Evolutionary conservation across 345 rosid species (phyloP), one percentile per base, ranked within the genome.

Genomic region (Aquilaria malaccensis): DNA sequence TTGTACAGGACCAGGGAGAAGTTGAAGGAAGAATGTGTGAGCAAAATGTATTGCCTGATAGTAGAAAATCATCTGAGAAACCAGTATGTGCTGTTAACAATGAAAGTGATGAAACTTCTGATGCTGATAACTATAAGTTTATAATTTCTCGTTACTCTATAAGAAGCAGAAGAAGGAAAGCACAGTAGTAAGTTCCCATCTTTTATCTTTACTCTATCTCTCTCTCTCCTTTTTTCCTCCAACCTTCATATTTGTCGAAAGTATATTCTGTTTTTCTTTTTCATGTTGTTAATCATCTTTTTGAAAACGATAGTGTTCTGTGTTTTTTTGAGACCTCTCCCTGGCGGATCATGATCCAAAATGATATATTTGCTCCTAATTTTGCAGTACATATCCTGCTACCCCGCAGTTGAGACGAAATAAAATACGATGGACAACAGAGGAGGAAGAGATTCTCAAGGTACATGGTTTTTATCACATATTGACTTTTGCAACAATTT

Each of bases 381-480:
- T 37, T 33, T 68, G 72, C 74, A 76, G 83, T 50, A 49, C 62
- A 43, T 64, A 47, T 64, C 74, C 82, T 10, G 41, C 62, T 30
- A 53, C 29, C 15, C 72, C 70, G 52, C 75, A 55, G 57, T 57
- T 13, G 66, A 79, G 74, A 68, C 64, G 79, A 45, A 77, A 66
- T 59, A 75, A 54, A 58, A 48, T 72, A 63, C 69, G 67, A 6
- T 77, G 83, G 87, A 79, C 75, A 32, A 59, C 63, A 29, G 43
- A 67, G 49, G 82, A 80, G 63, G 84, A 77, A 68, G 70, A 75
- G 62, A 67, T 61, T 37, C 79, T 76, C 7, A 74, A 65, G 82
- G 87, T 82, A 71, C 54, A 32, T 61, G 13, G 49, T 47, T 37
- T 55, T 14, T 47, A 3, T 46, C 32, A 11, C n/a, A 9, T 4